Evolutionary conservation across 2,329 filamentous ascomycete species (phyloP), one percentile per base, ranked within the genome.

Genomic region (Paracoccidioides lutzii): DNA sequence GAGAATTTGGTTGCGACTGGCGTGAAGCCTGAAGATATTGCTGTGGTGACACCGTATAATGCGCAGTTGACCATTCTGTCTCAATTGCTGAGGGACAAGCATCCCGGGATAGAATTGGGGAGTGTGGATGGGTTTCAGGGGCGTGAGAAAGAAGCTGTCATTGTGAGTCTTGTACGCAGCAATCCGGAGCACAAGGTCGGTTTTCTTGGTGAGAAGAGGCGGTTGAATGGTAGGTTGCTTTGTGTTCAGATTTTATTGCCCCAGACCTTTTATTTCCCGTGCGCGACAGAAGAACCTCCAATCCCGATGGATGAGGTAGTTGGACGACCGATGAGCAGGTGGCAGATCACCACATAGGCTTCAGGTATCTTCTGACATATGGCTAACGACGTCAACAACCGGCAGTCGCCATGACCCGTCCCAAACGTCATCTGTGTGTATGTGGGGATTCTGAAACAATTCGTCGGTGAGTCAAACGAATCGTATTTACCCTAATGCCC

Each of bases 91-190:
- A 93, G 91, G 67, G 87, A 93, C 58, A 75, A 77, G 42, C 95
- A 86, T 64, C 86, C 87, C 0, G 89, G 86, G 10, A 82, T 98
- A 52, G 93, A 98, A 70, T 77, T 98, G n/a, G 93, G 93, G 38
- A 95, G 89, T 64, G 88, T 98, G 2, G 93, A 98, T 70, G 93
- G 91, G 2, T 98, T 98, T 68, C 93, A 98, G 70, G 93, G 93
- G 38, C 82, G 93, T 15, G 93, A 98, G 71, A 98, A 98, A 71
- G 93, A 98, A 70, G 93, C 88, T 2, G 85, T 98, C 14, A 80
- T 98, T 42, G 84, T 98, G 53, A 95, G 86, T 69, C 79, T 97
- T n/a, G 93, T 98, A 56, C 80, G 93, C 61, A 96, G 90, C 71
- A 98, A 98, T 67, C 62, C 82, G 5, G 81, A 90, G 51, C 82